Base-by-base conservation (phyloP, 176 grass and related monocot species). In the Triticum urartu region DNA sequence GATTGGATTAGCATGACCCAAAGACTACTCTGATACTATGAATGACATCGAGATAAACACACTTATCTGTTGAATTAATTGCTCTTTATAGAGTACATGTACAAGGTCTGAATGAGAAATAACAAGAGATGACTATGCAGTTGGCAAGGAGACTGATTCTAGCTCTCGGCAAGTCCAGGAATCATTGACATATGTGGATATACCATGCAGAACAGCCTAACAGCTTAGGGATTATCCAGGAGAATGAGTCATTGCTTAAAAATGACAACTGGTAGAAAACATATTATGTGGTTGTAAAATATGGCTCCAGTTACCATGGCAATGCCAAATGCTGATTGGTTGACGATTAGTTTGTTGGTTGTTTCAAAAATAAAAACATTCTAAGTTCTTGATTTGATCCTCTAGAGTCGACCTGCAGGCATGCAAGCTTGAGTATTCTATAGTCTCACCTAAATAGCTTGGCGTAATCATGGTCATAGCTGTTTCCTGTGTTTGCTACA, bases 351-450 rank as follows among this genome's bases (percentile, higher is more conserved):
- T 54, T 79, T 84, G 58, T 22, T 75, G 14, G 54, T 75, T 74
- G 36, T 84, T 71, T 74, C 11, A 50, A 84, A 85, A 70, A 42
- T 61, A 58, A 38, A 38, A 75, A 77, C 77, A 50, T 81, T 65
- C 17, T 34, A 78, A 79, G 78, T 83, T 65, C 52, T 78, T 56
- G 38, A 61, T 81, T 79, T 78, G 76, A 54, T 82, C 17, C 3
- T n/a, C n/a, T n/a, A n/a, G n/a, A n/a, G n/a, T n/a, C n/a, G n/a
- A n/a, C n/a, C n/a, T n/a, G n/a, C n/a, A n/a, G n/a, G n/a, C n/a
- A n/a, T n/a, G n/a, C n/a, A n/a, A n/a, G n/a, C n/a, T n/a, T n/a
- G n/a, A n/a, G n/a, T n/a, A n/a, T n/a, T n/a, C n/a, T n/a, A n/a
- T n/a, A n/a, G n/a, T n/a, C n/a, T n/a, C n/a, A n/a, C n/a, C n/a